phyloP scores from a whole-genome alignment of 306 rosid species.

The Trifolium fragiferum region DNA sequence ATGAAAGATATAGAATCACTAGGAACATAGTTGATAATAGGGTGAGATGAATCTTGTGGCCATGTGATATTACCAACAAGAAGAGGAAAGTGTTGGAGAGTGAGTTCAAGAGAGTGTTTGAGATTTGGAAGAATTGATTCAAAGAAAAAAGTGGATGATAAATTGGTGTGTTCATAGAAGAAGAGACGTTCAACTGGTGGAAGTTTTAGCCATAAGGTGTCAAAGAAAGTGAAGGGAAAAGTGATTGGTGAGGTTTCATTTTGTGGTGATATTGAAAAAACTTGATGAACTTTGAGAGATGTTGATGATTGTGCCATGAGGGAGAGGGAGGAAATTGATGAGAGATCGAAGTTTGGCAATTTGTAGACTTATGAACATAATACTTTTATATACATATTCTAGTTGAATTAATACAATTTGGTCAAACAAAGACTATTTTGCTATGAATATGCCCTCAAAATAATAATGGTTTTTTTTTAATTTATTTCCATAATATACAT shows the following conservation, averaged over 20 bases:
- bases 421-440: too few species aligned
- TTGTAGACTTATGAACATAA: too few species aligned
- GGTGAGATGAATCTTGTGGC: slow-evolving; percentile 33
- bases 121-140: slow-evolving; percentile 48
- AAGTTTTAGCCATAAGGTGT: slow-evolving; percentile 24
- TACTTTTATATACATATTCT: too few species aligned
- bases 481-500: too few species aligned
- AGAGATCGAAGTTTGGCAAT: background rate
- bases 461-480: too few species aligned
- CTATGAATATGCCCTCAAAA: too few species aligned
- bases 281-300: slow-evolving; percentile 11
- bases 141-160: slow-evolving; percentile 15
- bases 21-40: slow-evolving; percentile 34
- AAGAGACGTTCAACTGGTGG: slow-evolving; percentile 29
- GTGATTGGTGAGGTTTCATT: background rate
- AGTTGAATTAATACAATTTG: too few species aligned
- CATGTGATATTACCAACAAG: slow-evolving; percentile 46
- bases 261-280: slow-evolving; percentile 19
- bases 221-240: slow-evolving; percentile 42
- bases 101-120: slow-evolving; percentile 44
- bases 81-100: slow-evolving; percentile 40
- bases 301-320: slow-evolving; percentile 1
- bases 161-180: slow-evolving; percentile 25
- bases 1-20: slow-evolving; percentile 41
- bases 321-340: background rate